Evolutionary conservation across 345 rosid genomes (phyloP).

Genomic region (Gossypium mustelinum): DNA sequence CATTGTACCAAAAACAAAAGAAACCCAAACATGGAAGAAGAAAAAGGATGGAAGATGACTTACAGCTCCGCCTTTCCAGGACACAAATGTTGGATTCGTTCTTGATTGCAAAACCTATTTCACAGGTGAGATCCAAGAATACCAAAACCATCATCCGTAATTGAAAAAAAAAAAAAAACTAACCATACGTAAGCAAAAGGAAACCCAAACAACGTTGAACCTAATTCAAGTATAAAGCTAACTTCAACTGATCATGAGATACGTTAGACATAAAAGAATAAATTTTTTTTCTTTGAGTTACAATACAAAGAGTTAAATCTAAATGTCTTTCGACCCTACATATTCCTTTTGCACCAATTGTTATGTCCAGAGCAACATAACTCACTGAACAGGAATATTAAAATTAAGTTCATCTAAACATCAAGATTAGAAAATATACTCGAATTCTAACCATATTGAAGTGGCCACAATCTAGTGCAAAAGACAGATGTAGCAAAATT

Average conservation of each 20-base stretch:
- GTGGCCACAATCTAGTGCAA: not conserved
- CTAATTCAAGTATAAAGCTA: not conserved
- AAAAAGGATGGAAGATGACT: slow-evolving; percentile 22
- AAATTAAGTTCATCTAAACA: slow-evolving; percentile 2
- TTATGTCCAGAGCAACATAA: not conserved
- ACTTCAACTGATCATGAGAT: not conserved
- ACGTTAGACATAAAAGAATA: not conserved
- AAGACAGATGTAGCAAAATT: not conserved
- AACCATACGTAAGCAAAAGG: not conserved
- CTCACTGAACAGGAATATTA: not conserved
- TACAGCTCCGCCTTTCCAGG: slow-evolving; percentile 97
- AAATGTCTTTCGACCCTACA: not conserved
- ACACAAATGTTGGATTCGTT: slow-evolving; percentile 53
- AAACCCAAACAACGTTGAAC: not conserved
- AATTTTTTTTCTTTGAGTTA: not conserved
- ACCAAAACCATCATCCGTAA: slow-evolving; percentile 19
- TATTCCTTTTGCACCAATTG: not conserved
- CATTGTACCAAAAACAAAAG: not conserved
- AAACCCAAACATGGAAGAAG: not conserved
- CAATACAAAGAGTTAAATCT: not conserved
- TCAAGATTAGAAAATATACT: not conserved
- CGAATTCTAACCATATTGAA: not conserved
- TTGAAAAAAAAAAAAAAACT: not conserved
- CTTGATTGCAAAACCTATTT: slow-evolving; percentile 74
- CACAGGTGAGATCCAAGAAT: slow-evolving; percentile 14